A percentile compares a stretch with the other conserved stretches of the same genome.
Conservation (phyloP, 768 basidiomycete species). For the Cystoderma amianthinum region DNA sequence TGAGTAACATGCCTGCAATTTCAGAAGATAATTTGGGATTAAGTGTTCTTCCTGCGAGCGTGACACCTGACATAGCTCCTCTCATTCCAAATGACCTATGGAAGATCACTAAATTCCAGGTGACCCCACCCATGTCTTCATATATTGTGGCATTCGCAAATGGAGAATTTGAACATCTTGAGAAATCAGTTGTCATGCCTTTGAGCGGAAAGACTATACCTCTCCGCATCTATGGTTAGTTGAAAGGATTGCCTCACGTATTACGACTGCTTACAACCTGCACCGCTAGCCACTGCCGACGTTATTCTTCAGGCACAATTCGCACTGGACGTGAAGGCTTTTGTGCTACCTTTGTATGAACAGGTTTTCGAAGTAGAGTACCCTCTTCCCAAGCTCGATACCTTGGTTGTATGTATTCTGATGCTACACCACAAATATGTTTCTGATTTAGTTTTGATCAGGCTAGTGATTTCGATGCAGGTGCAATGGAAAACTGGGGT, state of each 20-base stretch:
- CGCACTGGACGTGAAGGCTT: conserved; percentile 80
- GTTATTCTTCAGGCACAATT: conserved; percentile 80
- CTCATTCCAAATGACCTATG: conserved; percentile 43
- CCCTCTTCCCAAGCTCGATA: no score
- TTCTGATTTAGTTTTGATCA: no score
- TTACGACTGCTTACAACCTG: no score
- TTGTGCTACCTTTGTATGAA: conserved; percentile 86
- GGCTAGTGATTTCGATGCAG: conserved; percentile 85
- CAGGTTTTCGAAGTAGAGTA: conserved; percentile 85
- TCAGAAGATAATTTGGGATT: conserved; percentile 42
- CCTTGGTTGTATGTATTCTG: no score
- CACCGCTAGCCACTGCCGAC: conserved; percentile 61
- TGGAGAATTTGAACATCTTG: conserved; percentile 67
- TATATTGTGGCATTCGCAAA: conserved; percentile 89
- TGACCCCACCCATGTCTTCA: no score
- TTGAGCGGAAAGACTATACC: no score
- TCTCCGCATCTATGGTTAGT: conserved; percentile 74
- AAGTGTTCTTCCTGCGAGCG: no score
- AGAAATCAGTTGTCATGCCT: conserved; percentile 70
- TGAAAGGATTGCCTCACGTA: not conserved
- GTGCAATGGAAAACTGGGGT: conserved; percentile 94
- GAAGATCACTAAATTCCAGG: conserved; percentile 83
- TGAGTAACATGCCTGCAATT: conserved; percentile 82
- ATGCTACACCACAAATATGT: no score
- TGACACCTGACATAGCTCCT: no score